Evolutionary conservation across 208 protist genomes (phyloP).

Genomic region (Trypanosoma scelopori): DNA sequence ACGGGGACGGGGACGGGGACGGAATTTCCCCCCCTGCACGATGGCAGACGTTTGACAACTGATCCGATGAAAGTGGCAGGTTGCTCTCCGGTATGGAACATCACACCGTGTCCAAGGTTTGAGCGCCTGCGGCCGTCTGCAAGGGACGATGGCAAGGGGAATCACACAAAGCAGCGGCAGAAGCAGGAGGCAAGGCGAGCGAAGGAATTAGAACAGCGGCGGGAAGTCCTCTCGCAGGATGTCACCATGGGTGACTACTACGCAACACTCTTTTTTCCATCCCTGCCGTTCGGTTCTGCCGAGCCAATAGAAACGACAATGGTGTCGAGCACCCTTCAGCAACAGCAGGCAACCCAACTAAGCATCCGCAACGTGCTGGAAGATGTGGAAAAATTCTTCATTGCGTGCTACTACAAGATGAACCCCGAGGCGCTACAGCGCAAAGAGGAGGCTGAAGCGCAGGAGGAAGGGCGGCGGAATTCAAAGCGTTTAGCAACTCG

Average conservation of each 20-base stretch:
- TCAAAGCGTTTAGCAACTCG: conserved; percentile 22
- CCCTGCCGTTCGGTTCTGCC: background rate
- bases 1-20: no score
- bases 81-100: background rate
- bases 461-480: conserved; percentile 9
- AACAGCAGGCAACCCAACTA: background rate
- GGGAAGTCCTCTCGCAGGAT: conserved; percentile 4
- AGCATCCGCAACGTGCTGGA: conserved; percentile 23
- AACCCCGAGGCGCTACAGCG: conserved; percentile 41
- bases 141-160: conserved; percentile 12
- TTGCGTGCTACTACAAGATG: conserved; percentile 46
- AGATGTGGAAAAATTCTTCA: conserved; percentile 61
- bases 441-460: conserved; percentile 21
- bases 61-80: background rate
- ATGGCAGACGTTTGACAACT: background rate
- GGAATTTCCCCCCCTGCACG: no score
- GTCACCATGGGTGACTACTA: conserved; percentile 34
- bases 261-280: conserved; percentile 21
- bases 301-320: background rate
- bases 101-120: conserved; percentile 32
- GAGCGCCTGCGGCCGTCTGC: conserved; percentile 34
- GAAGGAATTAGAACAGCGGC: conserved; percentile 21
- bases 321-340: background rate
- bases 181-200: conserved; percentile 21
- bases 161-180: background rate